Evolutionary conservation across 2,329 filamentous ascomycete genomes (phyloP).

Genomic region (Talaromyces rugulosus): DNA sequence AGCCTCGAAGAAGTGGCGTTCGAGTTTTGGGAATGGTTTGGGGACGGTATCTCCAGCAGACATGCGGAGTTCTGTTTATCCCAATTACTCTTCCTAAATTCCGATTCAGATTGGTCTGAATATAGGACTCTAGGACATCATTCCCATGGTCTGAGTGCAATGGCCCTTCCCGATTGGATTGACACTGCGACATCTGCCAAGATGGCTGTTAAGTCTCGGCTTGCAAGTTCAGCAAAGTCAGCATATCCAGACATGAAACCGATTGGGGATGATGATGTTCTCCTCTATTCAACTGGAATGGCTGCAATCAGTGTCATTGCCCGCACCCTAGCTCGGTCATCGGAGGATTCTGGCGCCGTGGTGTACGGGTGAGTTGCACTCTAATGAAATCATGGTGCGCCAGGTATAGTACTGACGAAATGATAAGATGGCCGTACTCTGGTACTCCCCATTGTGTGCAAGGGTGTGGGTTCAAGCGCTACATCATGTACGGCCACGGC

Average conservation of each 20-base stretch:
- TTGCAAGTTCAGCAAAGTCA: neutral
- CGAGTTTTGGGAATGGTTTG: constrained; percentile 9
- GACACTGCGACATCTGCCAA: neutral
- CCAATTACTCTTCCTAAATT: neutral
- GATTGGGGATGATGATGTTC: constrained; percentile 3
- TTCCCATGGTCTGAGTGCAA: neutral
- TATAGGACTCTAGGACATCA: neutral
- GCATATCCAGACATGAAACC: constrained; percentile 2
- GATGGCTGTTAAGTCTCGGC: neutral
- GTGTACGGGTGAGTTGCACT: constrained; percentile 7
- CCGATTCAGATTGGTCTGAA: neutral
- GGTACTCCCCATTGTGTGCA: constrained; percentile 3
- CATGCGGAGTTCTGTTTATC: constrained; percentile 7
- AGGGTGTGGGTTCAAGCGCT: constrained; percentile 2
- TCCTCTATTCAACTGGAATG: constrained; percentile 10
- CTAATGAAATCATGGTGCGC: neutral
- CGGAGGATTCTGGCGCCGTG: constrained; percentile 1
- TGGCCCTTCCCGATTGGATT: neutral
- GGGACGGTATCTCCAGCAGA: constrained; percentile 6
- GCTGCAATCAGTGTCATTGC: constrained; percentile 6
- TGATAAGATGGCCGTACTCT: constrained; percentile 6
- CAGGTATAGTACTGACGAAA: neutral
- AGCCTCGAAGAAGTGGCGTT: neutral
- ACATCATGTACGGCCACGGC: constrained; percentile 10
- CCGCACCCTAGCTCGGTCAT: neutral